Evolutionary conservation across 2,329 filamentous ascomycete genomes (phyloP).

Genomic region (Penicillium sclerotigenum): DNA sequence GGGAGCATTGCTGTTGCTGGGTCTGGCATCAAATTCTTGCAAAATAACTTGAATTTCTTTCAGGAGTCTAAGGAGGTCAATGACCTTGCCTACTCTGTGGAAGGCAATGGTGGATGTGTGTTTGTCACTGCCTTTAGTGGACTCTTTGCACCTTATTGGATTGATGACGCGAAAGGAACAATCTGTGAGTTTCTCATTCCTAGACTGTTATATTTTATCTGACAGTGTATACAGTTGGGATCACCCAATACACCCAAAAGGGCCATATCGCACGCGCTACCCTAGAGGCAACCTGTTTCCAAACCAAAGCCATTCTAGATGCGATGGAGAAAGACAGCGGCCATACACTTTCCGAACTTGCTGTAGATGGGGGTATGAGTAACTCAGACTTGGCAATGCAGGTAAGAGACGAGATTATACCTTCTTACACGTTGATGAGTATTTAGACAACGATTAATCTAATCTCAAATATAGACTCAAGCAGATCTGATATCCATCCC

Average conservation of each 20-base stretch:
- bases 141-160: slow-evolving; percentile 91
- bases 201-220: not conserved
- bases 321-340: slow-evolving; percentile 87
- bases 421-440: slow-evolving; percentile 4
- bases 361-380: slow-evolving; percentile 85
- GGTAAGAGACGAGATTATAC: slow-evolving; percentile 39
- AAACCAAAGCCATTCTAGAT: slow-evolving; percentile 88
- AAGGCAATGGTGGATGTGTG: slow-evolving; percentile 78
- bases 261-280: slow-evolving; percentile 86
- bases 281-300: slow-evolving; percentile 86
- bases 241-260: slow-evolving; percentile 79
- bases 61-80: slow-evolving; percentile 60
- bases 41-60: slow-evolving; percentile 63
- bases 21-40: slow-evolving; percentile 71
- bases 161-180: slow-evolving; percentile 87
- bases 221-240: slow-evolving; percentile 56
- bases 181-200: slow-evolving; percentile 55
- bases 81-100: slow-evolving; percentile 60
- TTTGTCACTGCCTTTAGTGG: slow-evolving; percentile 90
- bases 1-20: slow-evolving; percentile 81
- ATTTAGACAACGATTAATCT: slow-evolving; percentile 10
- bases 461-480: slow-evolving; percentile 55
- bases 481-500: slow-evolving; percentile 80
- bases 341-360: slow-evolving; percentile 70
- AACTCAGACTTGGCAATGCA: slow-evolving; percentile 88